phyloP scores from a whole-genome alignment of 352 stramenopile species.

The Blastocystis sp. region DNA sequence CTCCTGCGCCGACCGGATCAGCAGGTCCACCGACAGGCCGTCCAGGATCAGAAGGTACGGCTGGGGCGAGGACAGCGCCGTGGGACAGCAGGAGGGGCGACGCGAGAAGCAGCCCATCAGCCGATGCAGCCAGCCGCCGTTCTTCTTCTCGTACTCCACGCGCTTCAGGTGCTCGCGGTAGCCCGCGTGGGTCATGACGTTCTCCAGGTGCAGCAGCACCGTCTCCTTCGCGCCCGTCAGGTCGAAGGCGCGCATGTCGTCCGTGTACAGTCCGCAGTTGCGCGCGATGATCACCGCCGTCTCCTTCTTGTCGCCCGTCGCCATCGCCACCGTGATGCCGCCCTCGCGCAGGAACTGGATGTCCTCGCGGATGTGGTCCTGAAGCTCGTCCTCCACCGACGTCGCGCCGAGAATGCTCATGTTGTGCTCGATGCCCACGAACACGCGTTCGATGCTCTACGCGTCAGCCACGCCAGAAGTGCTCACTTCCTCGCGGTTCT shows the following conservation, averaged over 20 bases:
- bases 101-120: background rate
- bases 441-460: conserved; percentile 52
- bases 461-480: background rate
- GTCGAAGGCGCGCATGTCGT: conserved; percentile 34
- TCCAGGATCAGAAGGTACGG: conserved; percentile 46
- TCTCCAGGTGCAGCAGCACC: conserved; percentile 11
- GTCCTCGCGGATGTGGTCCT: conserved; percentile 61
- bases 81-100: background rate
- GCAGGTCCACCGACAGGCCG: conserved; percentile 36
- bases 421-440: conserved; percentile 42
- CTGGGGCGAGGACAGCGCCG: background rate
- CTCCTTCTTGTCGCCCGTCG: conserved; percentile 72
- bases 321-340: conserved; percentile 54
- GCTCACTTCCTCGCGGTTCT: conserved; percentile 58
- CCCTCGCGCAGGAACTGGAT: conserved; percentile 64
- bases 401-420: conserved; percentile 51
- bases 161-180: conserved; percentile 17
- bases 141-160: conserved; percentile 52
- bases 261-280: conserved; percentile 41
- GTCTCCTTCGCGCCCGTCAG: conserved; percentile 13
- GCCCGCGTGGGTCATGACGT: background rate
- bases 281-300: conserved; percentile 66
- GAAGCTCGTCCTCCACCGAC: conserved; percentile 58
- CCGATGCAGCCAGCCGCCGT: background rate
- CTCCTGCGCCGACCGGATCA: conserved; percentile 27